Percentiles rank a stretch among this genome's conserved stretches.
Evolutionary conservation across 768 basidiomycete genomes (phyloP).

Genomic region (Tulasnella sp.): DNA sequence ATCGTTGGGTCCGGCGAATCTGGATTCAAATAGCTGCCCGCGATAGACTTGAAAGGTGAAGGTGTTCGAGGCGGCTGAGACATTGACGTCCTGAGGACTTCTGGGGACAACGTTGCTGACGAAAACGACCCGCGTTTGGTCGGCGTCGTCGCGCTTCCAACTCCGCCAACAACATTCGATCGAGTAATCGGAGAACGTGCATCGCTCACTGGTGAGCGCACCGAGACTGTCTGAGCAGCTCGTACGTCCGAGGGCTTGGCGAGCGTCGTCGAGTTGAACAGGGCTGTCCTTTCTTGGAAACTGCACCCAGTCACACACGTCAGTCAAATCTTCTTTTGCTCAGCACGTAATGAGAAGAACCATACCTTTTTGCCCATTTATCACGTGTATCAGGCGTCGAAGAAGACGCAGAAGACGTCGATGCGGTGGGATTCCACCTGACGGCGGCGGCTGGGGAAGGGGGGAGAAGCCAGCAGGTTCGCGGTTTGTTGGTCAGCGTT

Average conservation of each 20-base stretch:
- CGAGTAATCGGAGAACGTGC: background rate
- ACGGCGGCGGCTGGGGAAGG: slow-evolving; percentile 58
- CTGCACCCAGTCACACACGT: background rate
- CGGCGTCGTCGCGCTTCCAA: background rate
- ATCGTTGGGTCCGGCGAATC: slow-evolving; percentile 56
- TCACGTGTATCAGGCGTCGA: slow-evolving; percentile 48
- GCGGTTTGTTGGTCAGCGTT: slow-evolving; percentile 1
- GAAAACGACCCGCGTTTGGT: background rate
- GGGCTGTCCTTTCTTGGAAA: background rate
- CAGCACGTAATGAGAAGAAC: slow-evolving; percentile 48
- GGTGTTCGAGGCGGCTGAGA: slow-evolving; percentile 52
- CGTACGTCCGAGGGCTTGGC: slow-evolving; percentile 2
- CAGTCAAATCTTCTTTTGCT: slow-evolving; percentile 9
- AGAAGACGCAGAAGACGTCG: slow-evolving; percentile 33
- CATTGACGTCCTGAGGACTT: slow-evolving; percentile 38
- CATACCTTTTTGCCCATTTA: slow-evolving; percentile 78
- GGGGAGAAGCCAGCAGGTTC: slow-evolving; percentile 10
- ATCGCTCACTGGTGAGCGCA: slow-evolving; percentile 3
- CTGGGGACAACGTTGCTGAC: background rate
- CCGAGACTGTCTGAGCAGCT: slow-evolving; percentile 1
- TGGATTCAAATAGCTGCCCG: slow-evolving; percentile 34
- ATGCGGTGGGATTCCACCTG: slow-evolving; percentile 49
- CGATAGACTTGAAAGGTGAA: slow-evolving; percentile 53
- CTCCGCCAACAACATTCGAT: background rate
- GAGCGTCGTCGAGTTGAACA: slow-evolving; percentile 21